Evolutionary conservation across 371 early-diverging fungal species (phyloP).

Genomic region (Saksenaea oblongispora): DNA sequence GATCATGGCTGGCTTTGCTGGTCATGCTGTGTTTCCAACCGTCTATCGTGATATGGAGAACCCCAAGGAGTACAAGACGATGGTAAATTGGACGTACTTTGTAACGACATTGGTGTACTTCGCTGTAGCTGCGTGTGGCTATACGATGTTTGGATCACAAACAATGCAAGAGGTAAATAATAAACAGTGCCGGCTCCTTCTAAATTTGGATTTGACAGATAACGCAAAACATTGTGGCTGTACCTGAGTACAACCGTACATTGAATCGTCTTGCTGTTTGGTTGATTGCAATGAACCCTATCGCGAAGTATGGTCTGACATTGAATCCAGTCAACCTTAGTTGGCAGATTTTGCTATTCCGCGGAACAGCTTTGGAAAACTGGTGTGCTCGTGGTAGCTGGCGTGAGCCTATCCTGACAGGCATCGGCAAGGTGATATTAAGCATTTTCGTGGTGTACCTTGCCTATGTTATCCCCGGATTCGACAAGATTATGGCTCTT

Average conservation of each 20-base stretch:
- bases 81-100: conserved; percentile 44
- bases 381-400: conserved; percentile 1
- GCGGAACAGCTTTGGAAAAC: conserved; percentile 13
- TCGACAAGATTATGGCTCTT: conserved; percentile 61
- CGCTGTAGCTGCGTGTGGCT: conserved; percentile 54
- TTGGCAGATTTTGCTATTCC: conserved; percentile 43
- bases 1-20: conserved; percentile 53
- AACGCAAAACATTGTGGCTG: conserved; percentile 59
- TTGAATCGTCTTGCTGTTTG: conserved; percentile 54
- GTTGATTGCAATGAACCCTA: conserved; percentile 62
- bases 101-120: conserved; percentile 31
- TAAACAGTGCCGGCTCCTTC: background rate
- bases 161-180: conserved; percentile 56
- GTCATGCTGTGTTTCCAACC: conserved; percentile 50
- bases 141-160: conserved; percentile 74
- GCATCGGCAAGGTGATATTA: conserved; percentile 17
- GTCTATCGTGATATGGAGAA: conserved; percentile 54
- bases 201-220: conserved; percentile 32
- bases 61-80: conserved; percentile 34
- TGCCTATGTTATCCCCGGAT: conserved; percentile 58
- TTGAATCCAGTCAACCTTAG: conserved; percentile 53
- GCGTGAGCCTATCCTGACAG: background rate
- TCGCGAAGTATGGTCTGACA: conserved; percentile 64
- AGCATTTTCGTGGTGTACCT: conserved; percentile 37
- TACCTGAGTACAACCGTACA: conserved; percentile 43